These are phyloP conservation scores for Aspergillus indologenus DNA, from an alignment of 495 filamentous ascomycete species.

Conservation along the genomic window DNA sequence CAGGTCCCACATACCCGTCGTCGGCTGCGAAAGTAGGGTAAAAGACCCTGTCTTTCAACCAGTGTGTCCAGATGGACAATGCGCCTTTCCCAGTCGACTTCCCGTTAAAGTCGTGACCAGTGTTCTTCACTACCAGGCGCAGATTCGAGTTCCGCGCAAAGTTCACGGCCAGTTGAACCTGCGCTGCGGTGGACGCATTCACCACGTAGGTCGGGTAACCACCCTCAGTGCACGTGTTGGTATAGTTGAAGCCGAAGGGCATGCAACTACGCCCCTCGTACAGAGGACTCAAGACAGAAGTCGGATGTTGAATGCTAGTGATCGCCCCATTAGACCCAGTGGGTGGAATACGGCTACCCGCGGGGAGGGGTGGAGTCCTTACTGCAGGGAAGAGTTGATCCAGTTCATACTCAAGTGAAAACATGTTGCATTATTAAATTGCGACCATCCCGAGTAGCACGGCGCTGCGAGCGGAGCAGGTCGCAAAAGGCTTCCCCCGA, in stretches of 20 bases:
- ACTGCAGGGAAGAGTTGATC: conserved; percentile 30
- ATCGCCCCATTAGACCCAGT: too few species aligned
- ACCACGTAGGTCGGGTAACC: conserved; percentile 59
- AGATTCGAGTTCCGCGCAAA: conserved; percentile 60
- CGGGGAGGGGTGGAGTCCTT: conserved; percentile 8
- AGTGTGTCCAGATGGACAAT: conserved; percentile 61
- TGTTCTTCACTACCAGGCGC: conserved; percentile 66
- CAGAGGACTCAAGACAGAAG: conserved; percentile 45
- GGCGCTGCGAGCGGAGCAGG: conserved; percentile 52
- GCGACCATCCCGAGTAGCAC: conserved; percentile 48
- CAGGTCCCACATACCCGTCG: conserved; percentile 43
- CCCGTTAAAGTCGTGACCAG: conserved; percentile 64
- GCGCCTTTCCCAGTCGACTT: conserved; percentile 56
- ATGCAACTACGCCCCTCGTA: conserved; percentile 40
- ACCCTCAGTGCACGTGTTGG: conserved; percentile 50
- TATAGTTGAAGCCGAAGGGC: conserved; percentile 29
- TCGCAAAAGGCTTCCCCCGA: conserved; percentile 50
- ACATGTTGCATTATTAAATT: conserved; percentile 47
- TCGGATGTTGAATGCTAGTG: conserved; percentile 31
- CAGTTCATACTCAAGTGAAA: conserved; percentile 20
- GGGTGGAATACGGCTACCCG: too few species aligned
- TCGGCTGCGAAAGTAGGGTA: conserved; percentile 32
- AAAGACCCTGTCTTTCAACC: conserved; percentile 47
- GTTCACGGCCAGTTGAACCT: conserved; percentile 60
- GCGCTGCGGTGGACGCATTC: conserved; percentile 51